Evolutionary conservation across 805 yeast species (phyloP).

Genomic region (Ogataea polymorpha): DNA sequence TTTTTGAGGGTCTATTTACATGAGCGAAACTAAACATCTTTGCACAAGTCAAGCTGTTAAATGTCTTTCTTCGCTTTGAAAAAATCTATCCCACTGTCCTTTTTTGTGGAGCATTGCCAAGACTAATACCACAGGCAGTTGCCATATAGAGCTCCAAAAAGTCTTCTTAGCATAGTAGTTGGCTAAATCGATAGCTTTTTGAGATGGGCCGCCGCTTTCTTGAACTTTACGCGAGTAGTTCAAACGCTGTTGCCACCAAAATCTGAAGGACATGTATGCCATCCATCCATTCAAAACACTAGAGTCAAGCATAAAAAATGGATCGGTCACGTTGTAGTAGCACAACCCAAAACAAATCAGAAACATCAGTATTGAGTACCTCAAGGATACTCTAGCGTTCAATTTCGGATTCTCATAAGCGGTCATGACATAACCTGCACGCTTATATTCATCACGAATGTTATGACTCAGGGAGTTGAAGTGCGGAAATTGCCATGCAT

Average conservation of each 20-base stretch:
- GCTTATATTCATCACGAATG: constrained; percentile 80
- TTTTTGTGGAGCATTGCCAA: constrained; percentile 93
- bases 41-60: constrained; percentile 4
- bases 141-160: constrained; percentile 94
- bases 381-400: constrained; percentile 88
- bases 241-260: constrained; percentile 78
- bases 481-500: constrained; percentile 99
- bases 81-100: constrained; percentile 88
- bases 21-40: constrained; percentile 4
- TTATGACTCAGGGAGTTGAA: constrained; percentile 89
- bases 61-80: constrained; percentile 23
- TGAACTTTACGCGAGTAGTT: constrained; percentile 46
- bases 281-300: constrained; percentile 84
- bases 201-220: constrained; percentile 38
- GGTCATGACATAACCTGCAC: constrained; percentile 97
- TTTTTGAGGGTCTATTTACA: constrained; percentile 3
- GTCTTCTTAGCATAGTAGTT: constrained; percentile 73
- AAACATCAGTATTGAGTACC: constrained; percentile 90
- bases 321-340: constrained; percentile 78
- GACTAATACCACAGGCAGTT: constrained; percentile 82
- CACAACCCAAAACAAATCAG: constrained; percentile 85
- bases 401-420: constrained; percentile 88
- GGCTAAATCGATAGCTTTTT: constrained; percentile 60
- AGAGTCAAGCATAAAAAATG: constrained; percentile 77
- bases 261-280: constrained; percentile 69